A percentile compares a stretch with the other conserved stretches of the same genome.
phyloP scores from a whole-genome alignment of 345 rosid species.

The Salix viminalis region DNA sequence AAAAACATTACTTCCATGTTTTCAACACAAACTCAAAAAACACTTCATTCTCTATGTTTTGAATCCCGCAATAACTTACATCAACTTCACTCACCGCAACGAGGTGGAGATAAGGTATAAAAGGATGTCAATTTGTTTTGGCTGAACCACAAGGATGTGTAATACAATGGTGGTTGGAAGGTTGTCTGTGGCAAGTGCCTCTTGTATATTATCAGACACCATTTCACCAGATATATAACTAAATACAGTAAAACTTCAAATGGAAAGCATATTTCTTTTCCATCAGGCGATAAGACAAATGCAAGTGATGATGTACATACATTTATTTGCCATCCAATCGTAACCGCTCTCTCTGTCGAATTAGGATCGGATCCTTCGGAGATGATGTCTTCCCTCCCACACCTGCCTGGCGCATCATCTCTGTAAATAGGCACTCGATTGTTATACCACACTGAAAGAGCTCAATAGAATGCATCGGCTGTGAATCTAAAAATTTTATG shows the following conservation, averaged over 20 bases:
- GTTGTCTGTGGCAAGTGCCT: slow-evolving; percentile 8
- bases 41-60: slow-evolving; percentile 3
- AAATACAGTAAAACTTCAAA: slow-evolving; percentile 21
- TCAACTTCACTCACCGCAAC: slow-evolving; percentile 5
- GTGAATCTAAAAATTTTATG: background rate
- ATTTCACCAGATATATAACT: slow-evolving; percentile 11
- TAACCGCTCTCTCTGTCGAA: slow-evolving; percentile 21
- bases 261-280: slow-evolving; percentile 24
- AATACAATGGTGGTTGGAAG: slow-evolving; percentile 9
- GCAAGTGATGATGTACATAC: slow-evolving; percentile 22
- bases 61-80: slow-evolving; percentile 13
- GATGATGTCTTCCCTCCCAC: slow-evolving; percentile 23
- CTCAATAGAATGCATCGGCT: background rate
- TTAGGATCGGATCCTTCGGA: slow-evolving; percentile 21
- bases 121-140: slow-evolving; percentile 11
- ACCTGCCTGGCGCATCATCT: slow-evolving; percentile 27
- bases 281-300: slow-evolving; percentile 19
- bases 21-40: background rate
- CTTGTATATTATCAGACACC: slow-evolving; percentile 31
- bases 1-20: background rate
- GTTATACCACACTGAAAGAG: background rate
- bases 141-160: slow-evolving; percentile 8
- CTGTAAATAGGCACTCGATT: slow-evolving; percentile 6
- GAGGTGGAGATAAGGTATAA: slow-evolving; percentile 5
- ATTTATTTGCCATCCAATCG: slow-evolving; percentile 22